Base-by-base conservation (phyloP, 768 basidiomycete species). In the Rhodotorula taiwanensis region DNA sequence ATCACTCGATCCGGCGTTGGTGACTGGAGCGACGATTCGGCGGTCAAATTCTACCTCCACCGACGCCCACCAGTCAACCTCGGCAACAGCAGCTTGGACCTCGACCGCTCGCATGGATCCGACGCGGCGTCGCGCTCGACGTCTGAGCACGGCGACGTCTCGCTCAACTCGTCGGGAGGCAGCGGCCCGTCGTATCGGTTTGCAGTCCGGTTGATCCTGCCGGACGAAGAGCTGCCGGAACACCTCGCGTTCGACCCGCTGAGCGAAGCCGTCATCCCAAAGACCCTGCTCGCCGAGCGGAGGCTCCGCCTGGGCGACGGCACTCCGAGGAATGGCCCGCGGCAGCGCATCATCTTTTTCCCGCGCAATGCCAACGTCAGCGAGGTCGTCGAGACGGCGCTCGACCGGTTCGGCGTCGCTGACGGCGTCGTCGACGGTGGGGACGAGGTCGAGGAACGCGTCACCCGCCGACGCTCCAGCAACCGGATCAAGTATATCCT, bases 371-470 rank as follows among this genome's bases (percentile, higher is more conserved):
- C 88, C 41, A 98, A 90, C 0, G 95, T 97, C 5, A 89, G 92
- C 0, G 95, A 99, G 76, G 92, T 93, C 20, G 90, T 95, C 43
- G 95, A 99, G 75, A 79, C 88, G 42, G 88, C 86, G 9, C 74
- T 99, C 66, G 95, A 97, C 73, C 78, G 91, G 61, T 97, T 98
- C 73, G 95, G 95, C 4, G 95, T 99, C 59, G 79, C 83, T 41
- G 94, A 95, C 43, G 95, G 93, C n/a, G 91, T 99, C 3, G 94
- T 98, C 4, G 93, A 97, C 75, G 95, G 95, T 4, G 95, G 95
- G 2, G 95, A 99, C 75, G 94, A 97, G 72, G 83, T 99, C 2
- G 95, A 99, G 76, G 94, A 97, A 74, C 92, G 94, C 74, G 79
- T 85, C 39, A 80, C 82, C 11, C 90, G 91, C 77, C 79, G 92